Base-by-base conservation (phyloP, 1,284 basidiomycete species). In the Apiotrichum veenhuisii region DNA sequence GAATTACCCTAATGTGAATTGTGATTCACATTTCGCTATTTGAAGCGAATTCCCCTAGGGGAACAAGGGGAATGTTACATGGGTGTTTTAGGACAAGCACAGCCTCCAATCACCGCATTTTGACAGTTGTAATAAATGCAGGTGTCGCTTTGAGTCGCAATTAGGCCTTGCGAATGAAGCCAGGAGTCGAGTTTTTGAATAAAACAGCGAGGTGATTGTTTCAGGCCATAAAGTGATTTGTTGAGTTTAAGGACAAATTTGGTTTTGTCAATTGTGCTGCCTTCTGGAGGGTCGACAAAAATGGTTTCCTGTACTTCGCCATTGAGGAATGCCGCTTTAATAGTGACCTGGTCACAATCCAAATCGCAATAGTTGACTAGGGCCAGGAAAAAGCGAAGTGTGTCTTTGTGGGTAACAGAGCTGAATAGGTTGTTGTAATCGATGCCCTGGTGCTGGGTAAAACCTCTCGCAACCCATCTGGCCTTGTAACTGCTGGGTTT, bases 141-240 rank as follows among this genome's bases (percentile, higher is more conserved):
- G 17, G 38, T 10, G 17, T 40, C 38, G 9, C 17, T 9, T 9
- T 14, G 3, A 9, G 4, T n/a, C 20, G 38, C 17, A 9, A 40
- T 20, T n/a, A 40, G 38, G 17, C 38, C 38, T 40, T 40, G 3
- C 9, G 38, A 40, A 9, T n/a, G 17, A 2, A 50, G 49, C 49
- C 49, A 50, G n/a, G 25, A 20, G 27, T 50, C 49, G 1, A 50
- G 37, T 30, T 43, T 18, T n/a, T 57, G 42, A 48, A 66, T 68
- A 57, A 66, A 68, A 22, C 57, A 59, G 4, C 62, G 44, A 20
- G 64, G 63, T 15, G 66, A 64, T 56, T 66, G 66, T 38, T 61
- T 64, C 8, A 64, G 60, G n/a, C 64, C 66, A 52, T 68, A 70
- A 12, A 68, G 61, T 3, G 65, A 66, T 45, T 67, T 65, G 18